Percentiles rank a stretch among this genome's conserved stretches.
Evolutionary conservation across 352 stramenopile genomes (phyloP).

Genomic region (Plasmopara muralis): DNA sequence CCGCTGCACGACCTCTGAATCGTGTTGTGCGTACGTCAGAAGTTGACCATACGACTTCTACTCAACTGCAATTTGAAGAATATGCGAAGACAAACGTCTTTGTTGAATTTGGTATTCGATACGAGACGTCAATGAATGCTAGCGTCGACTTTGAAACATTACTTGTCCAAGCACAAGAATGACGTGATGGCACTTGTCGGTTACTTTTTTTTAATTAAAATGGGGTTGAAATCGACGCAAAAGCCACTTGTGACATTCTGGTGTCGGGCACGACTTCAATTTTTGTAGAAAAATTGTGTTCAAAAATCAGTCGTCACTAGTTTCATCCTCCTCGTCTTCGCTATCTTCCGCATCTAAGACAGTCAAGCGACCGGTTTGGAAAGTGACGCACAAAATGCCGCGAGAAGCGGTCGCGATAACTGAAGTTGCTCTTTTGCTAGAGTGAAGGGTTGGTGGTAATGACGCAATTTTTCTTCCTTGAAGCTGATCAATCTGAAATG

Average conservation of each 20-base stretch:
- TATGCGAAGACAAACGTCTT: constrained; percentile 1
- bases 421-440: constrained; percentile 8
- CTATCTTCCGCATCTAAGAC: constrained; percentile 61
- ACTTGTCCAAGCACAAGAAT: constrained; percentile 8
- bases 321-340: constrained; percentile 26
- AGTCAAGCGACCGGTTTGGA: constrained; percentile 27
- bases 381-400: constrained; percentile 44
- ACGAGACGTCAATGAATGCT: constrained; percentile 6
- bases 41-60: background rate
- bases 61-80: constrained; percentile 1
- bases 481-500: constrained; percentile 13
- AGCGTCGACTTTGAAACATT: constrained; percentile 14
- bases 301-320: constrained; percentile 17
- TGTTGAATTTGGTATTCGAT: no score
- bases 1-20: constrained; percentile 10
- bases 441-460: background rate
- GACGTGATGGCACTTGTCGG: constrained; percentile 42
- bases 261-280: no score
- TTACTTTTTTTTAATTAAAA: constrained; percentile 31
- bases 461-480: constrained; percentile 20
- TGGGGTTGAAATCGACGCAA: constrained; percentile 29
- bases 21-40: constrained; percentile 18
- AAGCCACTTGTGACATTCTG: no score
- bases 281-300: constrained; percentile 2
- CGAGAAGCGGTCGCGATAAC: constrained; percentile 45